Evolutionary conservation across 116 monocot genomes (phyloP).

Genomic region (Phalaenopsis hybrid): DNA sequence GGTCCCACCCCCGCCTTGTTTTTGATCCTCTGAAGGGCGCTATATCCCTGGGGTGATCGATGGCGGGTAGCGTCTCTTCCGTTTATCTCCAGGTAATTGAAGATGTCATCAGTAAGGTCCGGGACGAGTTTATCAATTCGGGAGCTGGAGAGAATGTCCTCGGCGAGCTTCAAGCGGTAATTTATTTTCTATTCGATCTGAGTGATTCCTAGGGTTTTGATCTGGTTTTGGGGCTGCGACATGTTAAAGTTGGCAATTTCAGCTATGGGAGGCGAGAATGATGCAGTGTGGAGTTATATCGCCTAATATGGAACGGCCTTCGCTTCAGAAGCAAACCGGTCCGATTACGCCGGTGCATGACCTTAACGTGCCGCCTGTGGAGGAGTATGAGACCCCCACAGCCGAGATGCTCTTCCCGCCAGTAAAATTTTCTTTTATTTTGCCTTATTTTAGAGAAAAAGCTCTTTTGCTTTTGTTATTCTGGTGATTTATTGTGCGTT

Average conservation of each 20-base stretch:
- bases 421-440: conserved; percentile 22
- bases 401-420: conserved; percentile 99
- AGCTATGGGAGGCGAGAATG: conserved; percentile 99
- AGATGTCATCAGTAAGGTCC: conserved; percentile 31
- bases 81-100: conserved; percentile 30
- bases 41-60: conserved; percentile 9
- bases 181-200: conserved; percentile 2
- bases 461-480: background rate
- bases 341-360: conserved; percentile 72
- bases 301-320: conserved; percentile 41
- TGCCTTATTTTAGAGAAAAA: background rate
- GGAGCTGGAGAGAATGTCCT: conserved; percentile 22
- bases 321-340: conserved; percentile 27
- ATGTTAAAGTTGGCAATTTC: conserved; percentile 4
- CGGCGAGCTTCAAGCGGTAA: conserved; percentile 43
- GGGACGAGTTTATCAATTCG: conserved; percentile 24
- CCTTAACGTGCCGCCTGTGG: conserved; percentile 77
- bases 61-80: conserved; percentile 25
- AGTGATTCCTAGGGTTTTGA: conserved; percentile 6
- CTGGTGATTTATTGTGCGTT: background rate
- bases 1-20: conserved; percentile 2
- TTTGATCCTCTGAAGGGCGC: background rate
- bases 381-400: conserved; percentile 97
- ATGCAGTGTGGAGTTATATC: conserved; percentile 67
- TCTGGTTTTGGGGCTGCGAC: conserved; percentile 1